Evolutionary conservation across 805 yeast genomes (phyloP).

Genomic region (Saccharomycopsis sp.): DNA sequence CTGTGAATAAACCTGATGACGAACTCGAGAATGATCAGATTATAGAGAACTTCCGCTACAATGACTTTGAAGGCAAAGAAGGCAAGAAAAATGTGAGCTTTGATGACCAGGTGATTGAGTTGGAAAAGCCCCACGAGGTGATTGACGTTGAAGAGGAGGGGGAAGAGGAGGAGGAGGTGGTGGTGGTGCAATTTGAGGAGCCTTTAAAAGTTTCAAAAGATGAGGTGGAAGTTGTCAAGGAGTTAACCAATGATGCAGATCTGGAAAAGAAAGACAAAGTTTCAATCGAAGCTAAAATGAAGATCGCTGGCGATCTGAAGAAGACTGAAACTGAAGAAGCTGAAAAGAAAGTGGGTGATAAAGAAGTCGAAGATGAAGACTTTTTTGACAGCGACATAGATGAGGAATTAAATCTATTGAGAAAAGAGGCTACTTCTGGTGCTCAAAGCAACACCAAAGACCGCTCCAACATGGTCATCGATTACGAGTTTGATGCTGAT

Average conservation of each 20-base stretch:
- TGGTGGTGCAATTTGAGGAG: too few species aligned
- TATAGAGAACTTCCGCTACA: too few species aligned
- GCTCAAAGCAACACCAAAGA: neutral
- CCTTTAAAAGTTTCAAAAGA: too few species aligned
- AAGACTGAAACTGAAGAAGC: too few species aligned
- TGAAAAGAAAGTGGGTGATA: too few species aligned
- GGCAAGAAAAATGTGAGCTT: neutral
- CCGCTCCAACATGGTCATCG: neutral
- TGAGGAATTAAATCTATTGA: neutral
- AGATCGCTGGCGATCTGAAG: too few species aligned
- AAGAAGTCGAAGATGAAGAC: conserved; percentile 1
- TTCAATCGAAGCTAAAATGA: too few species aligned
- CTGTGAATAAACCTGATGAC: neutral
- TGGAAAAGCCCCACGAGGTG: neutral
- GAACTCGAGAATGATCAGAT: neutral
- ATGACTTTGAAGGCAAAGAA: neutral
- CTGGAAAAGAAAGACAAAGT: too few species aligned
- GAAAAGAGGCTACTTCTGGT: neutral
- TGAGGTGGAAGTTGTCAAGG: too few species aligned
- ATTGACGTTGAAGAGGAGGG: neutral
- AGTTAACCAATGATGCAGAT: too few species aligned
- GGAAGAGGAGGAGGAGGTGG: too few species aligned
- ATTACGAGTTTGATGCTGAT: conserved; percentile 64
- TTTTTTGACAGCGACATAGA: neutral
- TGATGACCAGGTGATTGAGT: conserved; percentile 3